Conservation (phyloP, 2,329 filamentous ascomycete genomes). For the Curvularia verruculosa region DNA sequence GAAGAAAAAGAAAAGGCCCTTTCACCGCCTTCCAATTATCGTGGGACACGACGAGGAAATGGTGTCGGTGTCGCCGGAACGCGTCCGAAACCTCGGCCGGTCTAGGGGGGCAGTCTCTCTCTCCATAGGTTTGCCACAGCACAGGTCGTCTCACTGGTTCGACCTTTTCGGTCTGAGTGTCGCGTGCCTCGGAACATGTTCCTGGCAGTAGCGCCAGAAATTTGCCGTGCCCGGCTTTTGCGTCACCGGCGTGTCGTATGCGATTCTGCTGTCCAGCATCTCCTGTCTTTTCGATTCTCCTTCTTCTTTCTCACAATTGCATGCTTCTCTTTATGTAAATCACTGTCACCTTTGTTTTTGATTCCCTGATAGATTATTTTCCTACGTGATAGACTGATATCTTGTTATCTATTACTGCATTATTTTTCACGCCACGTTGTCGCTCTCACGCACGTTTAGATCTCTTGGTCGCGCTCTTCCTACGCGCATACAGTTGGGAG, state of each 20-base stretch:
- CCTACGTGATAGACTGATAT: not conserved
- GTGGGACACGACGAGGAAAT: not conserved
- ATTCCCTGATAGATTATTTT: not conserved
- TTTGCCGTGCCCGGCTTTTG: slow-evolving; percentile 28
- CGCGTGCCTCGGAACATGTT: slow-evolving; percentile 32
- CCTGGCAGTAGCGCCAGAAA: slow-evolving; percentile 33
- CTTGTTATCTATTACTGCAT: not conserved
- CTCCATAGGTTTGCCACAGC: slow-evolving; percentile 27
- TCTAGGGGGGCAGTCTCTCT: slow-evolving; percentile 6
- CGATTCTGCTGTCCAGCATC: not conserved
- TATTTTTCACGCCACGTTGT: slow-evolving; percentile 32
- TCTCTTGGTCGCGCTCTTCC: slow-evolving; percentile 27
- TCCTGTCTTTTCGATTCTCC: not conserved
- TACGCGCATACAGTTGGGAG: slow-evolving; percentile 16
- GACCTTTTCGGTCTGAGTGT: slow-evolving; percentile 19
- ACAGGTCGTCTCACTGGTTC: slow-evolving; percentile 23
- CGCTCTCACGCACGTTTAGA: slow-evolving; percentile 33
- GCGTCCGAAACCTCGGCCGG: slow-evolving; percentile 32
- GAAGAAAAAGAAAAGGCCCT: not conserved
- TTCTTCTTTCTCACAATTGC: not conserved
- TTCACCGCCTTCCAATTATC: not conserved
- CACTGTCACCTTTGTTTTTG: not conserved
- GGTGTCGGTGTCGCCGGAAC: slow-evolving; percentile 15
- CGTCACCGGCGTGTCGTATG: slow-evolving; percentile 30
- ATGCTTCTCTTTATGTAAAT: not conserved